Evolutionary conservation across 2,329 filamentous ascomycete genomes (phyloP), one percentile per base, ranked within the genome.

Genomic region (Zelopaecilomyces penicillatus): DNA sequence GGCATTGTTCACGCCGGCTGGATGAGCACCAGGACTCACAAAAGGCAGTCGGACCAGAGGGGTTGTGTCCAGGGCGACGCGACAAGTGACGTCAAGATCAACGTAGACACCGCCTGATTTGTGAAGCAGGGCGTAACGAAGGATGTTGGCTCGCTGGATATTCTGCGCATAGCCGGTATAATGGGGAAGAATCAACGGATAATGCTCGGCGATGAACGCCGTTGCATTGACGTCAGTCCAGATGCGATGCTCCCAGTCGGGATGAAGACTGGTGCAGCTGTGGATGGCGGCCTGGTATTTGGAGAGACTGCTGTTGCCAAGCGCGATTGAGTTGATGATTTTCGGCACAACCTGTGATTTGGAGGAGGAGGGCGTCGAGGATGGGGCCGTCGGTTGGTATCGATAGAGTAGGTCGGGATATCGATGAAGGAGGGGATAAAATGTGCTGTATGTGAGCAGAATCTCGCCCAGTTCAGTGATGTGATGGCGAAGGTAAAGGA

Each of bases 261-360:
- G 46, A 31, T 56, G 54, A 5, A 56, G 41, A 6, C 37, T 34
- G 19, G 40, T 46, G 45, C 54, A 56, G 49, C 47, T 48, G 4
- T 50, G 27, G 27, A 54, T 52, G 37, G 53, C 51, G 12, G 36
- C 41, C 28, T 51, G 45, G 36, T 56, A 51, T 4, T 63, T 54
- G 4, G 64, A 51, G 51, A 75, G 72, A 30, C 59, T 58, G 2
- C 69, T 72, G 47, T 71, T 69, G 0, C 65, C 58, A 8, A 58
- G 53, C 6, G 62, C 58, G 6, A 69, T 42, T 53, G 74, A 51
- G 42, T 54, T 50, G 30, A 54, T 50, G 28, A 53, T 53, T 42
- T 50, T 52, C 33, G 47, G 47, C 19, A 50, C 47, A 29, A 46
- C 34, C 28, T 43, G 33, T 4, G 47, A 41, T 29, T n/a, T 29